These are phyloP conservation scores for Vigna trinervia DNA, from an alignment of 306 rosid species.

Conservation along the genomic window DNA sequence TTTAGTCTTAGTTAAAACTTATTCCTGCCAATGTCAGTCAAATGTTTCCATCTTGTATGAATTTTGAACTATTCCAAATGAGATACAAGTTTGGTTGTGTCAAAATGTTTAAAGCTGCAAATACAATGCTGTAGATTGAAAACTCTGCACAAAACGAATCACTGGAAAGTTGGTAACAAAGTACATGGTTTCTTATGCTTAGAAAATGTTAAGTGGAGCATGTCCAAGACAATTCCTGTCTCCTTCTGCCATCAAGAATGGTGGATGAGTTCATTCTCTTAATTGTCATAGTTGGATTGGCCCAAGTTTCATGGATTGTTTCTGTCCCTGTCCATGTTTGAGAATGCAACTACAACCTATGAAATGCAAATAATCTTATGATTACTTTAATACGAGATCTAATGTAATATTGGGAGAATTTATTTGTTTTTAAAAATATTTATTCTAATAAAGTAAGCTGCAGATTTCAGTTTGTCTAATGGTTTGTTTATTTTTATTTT, in stretches of 20 bases:
- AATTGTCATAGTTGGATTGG: background rate
- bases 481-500: no score
- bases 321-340: background rate
- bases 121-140: background rate
- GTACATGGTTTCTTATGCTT: background rate
- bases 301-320: background rate
- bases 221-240: background rate
- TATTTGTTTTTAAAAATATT: no score
- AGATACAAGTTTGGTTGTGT: conserved; percentile 35
- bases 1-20: conserved; percentile 45
- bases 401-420: no score
- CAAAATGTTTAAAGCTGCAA: conserved; percentile 16
- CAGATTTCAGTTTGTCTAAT: no score
- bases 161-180: background rate
- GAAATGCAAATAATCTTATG: no score
- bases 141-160: background rate
- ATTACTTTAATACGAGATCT: no score
- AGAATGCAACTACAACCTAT: no score
- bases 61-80: conserved; percentile 38
- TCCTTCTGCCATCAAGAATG: background rate
- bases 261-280: background rate
- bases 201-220: background rate
- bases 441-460: no score
- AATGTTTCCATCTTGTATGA: conserved; percentile 44
- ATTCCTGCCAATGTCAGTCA: conserved; percentile 31